These are phyloP conservation scores for Trichoderma koningiopsis DNA, from an alignment of 2,329 filamentous ascomycete genomes.

Conservation along the genomic window DNA sequence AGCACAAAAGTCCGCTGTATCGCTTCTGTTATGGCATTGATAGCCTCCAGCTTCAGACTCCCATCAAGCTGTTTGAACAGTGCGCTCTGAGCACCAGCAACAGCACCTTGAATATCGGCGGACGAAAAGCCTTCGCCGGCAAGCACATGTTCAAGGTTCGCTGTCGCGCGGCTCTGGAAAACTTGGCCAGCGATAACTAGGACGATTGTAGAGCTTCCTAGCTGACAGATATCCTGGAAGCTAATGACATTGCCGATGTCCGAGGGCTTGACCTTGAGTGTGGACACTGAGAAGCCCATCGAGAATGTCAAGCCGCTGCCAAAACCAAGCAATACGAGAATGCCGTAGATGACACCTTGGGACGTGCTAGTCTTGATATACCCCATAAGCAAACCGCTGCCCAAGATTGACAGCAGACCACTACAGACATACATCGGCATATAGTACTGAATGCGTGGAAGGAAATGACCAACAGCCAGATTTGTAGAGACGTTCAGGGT, in stretches of 20 bases:
- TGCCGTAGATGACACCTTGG: slow-evolving; percentile 22
- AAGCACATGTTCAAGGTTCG: neutral
- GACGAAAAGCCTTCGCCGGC: slow-evolving; percentile 27
- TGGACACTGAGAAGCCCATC: slow-evolving; percentile 36
- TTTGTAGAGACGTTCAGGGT: neutral
- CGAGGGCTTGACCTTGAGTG: neutral
- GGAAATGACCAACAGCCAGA: neutral
- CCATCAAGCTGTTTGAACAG: neutral
- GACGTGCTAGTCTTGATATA: neutral
- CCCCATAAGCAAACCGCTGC: neutral
- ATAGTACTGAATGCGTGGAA: slow-evolving; percentile 7
- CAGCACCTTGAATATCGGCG: slow-evolving; percentile 6
- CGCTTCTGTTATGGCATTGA: slow-evolving; percentile 10
- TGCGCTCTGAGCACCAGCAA: slow-evolving; percentile 13
- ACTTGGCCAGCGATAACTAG: slow-evolving; percentile 34
- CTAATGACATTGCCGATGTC: neutral
- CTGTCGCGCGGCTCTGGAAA: slow-evolving; percentile 36
- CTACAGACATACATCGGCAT: slow-evolving; percentile 5
- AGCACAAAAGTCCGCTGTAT: slow-evolving; percentile 13
- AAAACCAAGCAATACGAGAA: slow-evolving; percentile 16
- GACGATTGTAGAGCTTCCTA: slow-evolving; percentile 26
- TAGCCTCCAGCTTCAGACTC: neutral
- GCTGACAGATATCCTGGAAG: slow-evolving; percentile 36
- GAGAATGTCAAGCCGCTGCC: slow-evolving; percentile 28
- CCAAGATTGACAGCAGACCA: slow-evolving; percentile 13